phyloP scores from a whole-genome alignment of 2,329 filamentous ascomycete species.

The Tricladium varicosporioides region DNA sequence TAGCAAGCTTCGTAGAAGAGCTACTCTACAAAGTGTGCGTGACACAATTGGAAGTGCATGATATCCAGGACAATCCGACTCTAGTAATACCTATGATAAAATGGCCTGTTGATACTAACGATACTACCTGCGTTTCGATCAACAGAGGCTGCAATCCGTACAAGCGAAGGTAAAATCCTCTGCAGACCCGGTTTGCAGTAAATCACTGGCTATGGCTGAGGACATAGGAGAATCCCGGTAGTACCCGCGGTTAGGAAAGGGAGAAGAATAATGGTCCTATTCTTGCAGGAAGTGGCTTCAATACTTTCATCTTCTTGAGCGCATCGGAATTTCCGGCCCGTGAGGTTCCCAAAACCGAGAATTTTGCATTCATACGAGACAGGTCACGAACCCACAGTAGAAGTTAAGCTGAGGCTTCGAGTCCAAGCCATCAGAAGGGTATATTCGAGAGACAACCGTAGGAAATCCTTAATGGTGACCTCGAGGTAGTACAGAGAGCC shows the following conservation, averaged over 20 bases:
- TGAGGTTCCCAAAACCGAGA: background rate
- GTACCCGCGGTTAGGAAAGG: slow-evolving; percentile 10
- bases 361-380: no score
- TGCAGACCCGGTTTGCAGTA: slow-evolving; percentile 8
- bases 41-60: background rate
- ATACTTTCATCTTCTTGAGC: slow-evolving; percentile 13
- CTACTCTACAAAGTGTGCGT: background rate
- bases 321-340: slow-evolving; percentile 8
- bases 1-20: background rate
- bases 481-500: background rate
- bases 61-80: background rate
- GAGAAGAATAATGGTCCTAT: slow-evolving; percentile 12
- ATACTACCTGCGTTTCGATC: background rate
- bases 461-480: background rate
- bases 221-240: slow-evolving; percentile 7
- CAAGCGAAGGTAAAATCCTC: slow-evolving; percentile 24
- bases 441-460: background rate
- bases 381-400: no score
- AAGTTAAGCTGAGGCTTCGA: background rate
- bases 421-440: no score
- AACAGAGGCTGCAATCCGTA: slow-evolving; percentile 5
- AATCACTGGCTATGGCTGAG: slow-evolving; percentile 6
- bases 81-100: background rate
- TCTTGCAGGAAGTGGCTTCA: slow-evolving; percentile 15
- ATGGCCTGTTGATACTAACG: slow-evolving; percentile 14